A percentile compares a stretch with the other conserved stretches of the same genome.
phyloP scores from a whole-genome alignment of 2,329 filamentous ascomycete species.

The Aspergillus sp. region DNA sequence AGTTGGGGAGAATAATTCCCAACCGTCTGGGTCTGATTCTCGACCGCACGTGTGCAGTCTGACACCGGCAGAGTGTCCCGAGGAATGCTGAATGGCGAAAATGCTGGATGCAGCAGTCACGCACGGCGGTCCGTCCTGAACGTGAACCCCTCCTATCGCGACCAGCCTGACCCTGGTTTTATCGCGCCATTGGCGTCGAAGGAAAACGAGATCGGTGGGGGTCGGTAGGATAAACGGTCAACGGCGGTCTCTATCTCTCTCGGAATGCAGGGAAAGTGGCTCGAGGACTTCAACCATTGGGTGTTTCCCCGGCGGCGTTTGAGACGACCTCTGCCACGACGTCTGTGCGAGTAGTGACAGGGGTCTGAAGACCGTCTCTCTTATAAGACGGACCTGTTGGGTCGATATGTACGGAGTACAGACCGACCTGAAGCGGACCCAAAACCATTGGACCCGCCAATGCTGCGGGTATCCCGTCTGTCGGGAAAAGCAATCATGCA shows the following conservation, averaged over 20 bases:
- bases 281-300: background rate
- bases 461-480: constrained; percentile 4
- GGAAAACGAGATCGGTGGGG: background rate
- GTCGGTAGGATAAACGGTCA: background rate
- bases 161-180: background rate
- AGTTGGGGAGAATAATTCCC: background rate
- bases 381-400: too few relatives aligned
- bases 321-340: background rate
- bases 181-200: background rate
- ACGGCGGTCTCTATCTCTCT: background rate
- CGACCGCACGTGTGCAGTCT: background rate
- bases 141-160: background rate
- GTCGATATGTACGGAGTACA: too few relatives aligned
- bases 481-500: constrained; percentile 3
- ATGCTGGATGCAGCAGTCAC: background rate
- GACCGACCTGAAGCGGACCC: too few relatives aligned
- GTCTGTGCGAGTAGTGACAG: background rate
- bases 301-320: background rate
- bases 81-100: background rate
- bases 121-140: background rate
- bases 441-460: constrained; percentile 3
- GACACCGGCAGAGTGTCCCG: background rate
- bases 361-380: background rate
- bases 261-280: background rate
- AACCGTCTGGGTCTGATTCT: too few relatives aligned